These are phyloP conservation scores for Nyctanthes arbortristis DNA, from an alignment of 257 asterid species.

Conservation along the genomic window DNA sequence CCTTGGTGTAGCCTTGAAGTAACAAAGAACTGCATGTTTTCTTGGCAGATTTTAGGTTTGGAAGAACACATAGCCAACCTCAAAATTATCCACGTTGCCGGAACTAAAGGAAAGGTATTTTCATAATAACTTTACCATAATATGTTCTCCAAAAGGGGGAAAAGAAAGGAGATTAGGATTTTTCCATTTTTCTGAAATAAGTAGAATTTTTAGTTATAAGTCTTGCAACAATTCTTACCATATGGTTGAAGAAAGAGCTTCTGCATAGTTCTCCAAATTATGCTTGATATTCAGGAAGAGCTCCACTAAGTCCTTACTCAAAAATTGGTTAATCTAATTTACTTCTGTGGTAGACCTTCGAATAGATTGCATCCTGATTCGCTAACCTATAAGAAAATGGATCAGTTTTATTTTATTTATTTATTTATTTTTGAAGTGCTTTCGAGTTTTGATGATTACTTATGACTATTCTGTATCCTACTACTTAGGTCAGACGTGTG, in stretches of 20 bases:
- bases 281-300: no score
- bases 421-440: no score
- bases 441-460: no score
- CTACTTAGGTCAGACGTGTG: no score
- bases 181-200: neutral
- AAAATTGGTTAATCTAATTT: no score
- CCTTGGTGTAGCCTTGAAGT: constrained; percentile 1
- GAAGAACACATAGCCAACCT: constrained; percentile 60
- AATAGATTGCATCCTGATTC: no score
- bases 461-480: no score
- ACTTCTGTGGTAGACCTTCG: no score
- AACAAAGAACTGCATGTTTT: constrained; percentile 23
- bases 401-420: no score
- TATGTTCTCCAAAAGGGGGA: neutral
- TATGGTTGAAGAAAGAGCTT: neutral
- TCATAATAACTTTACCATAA: neutral
- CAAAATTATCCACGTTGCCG: constrained; percentile 82
- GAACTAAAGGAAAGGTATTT: constrained; percentile 92
- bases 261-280: no score
- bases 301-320: no score
- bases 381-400: no score
- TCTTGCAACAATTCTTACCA: neutral
- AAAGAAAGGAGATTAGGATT: neutral
- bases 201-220: neutral
- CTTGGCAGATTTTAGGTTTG: constrained; percentile 71